phyloP scores from a whole-genome alignment of 2,329 filamentous ascomycete species.

The Lasiodiplodia sp. region DNA sequence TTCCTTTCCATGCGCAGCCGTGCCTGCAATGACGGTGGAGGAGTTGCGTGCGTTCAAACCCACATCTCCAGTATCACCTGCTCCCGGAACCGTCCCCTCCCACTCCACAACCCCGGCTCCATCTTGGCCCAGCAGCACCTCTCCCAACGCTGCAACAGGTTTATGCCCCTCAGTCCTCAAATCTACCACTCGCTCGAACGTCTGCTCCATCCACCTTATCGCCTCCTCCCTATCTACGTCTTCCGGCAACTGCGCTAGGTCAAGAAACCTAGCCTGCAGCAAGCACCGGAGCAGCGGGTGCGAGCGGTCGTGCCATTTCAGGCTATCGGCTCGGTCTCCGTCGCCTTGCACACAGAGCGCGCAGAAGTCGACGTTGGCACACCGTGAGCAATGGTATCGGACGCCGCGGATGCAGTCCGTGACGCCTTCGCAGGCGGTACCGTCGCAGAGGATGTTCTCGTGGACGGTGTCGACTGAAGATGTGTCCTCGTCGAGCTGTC shows the following conservation, averaged over 20 bases:
- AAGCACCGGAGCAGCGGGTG: neutral
- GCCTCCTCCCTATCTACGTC: too few species aligned
- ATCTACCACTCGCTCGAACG: too few species aligned
- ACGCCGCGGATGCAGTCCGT: neutral
- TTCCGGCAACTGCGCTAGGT: too few species aligned
- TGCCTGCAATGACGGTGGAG: neutral
- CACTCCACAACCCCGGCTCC: too few species aligned
- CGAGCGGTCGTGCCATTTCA: neutral
- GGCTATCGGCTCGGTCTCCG: neutral
- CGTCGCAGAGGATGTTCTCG: neutral
- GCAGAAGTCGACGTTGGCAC: neutral
- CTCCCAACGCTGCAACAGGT: too few species aligned
- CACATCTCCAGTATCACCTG: neutral
- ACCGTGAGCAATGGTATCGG: neutral
- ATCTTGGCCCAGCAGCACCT: too few species aligned
- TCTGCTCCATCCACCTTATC: neutral
- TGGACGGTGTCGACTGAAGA: neutral
- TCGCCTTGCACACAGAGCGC: neutral
- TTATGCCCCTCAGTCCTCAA: too few species aligned
- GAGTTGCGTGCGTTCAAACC: neutral
- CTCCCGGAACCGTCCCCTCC: too few species aligned
- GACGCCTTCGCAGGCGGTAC: neutral
- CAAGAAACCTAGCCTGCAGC: too few species aligned
- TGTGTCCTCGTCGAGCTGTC: conserved; percentile 10
- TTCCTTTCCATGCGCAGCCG: neutral